A percentile compares a stretch with the other conserved stretches of the same genome.
Conservation (phyloP, 2,329 filamentous ascomycete genomes). For the Trichophyton benhamiae region DNA sequence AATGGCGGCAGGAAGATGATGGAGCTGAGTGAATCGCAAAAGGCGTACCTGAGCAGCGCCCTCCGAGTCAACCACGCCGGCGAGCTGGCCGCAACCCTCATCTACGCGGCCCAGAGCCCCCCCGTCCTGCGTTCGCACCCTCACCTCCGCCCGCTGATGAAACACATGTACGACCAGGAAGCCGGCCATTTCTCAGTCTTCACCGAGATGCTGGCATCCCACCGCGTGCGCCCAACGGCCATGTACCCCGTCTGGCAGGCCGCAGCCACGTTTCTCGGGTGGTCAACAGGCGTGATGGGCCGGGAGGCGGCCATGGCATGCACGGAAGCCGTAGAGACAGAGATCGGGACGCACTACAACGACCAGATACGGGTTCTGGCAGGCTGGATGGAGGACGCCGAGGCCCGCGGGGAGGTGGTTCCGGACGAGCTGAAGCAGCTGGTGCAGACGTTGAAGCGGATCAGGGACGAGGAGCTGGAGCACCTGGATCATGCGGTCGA, state of each 20-base stretch:
- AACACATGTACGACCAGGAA: conserved; percentile 98
- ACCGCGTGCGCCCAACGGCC: conserved; percentile 81
- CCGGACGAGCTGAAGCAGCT: conserved; percentile 65
- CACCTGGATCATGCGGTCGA: conserved; percentile 91
- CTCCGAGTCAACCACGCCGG: conserved; percentile 95
- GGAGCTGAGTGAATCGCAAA: conserved; percentile 56
- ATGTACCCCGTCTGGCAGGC: conserved; percentile 84
- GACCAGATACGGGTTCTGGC: conserved; percentile 72
- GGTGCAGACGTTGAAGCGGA: conserved; percentile 61
- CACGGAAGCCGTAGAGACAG: conserved; percentile 95
- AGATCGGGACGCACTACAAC: conserved; percentile 95
- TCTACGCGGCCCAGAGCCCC: conserved; percentile 81
- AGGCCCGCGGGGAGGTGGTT: conserved; percentile 64
- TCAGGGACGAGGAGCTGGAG: conserved; percentile 91
- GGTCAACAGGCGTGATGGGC: conserved; percentile 78
- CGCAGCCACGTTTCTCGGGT: conserved; percentile 69
- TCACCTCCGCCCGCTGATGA: conserved; percentile 79
- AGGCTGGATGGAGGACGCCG: conserved; percentile 66
- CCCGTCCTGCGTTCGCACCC: conserved; percentile 69
- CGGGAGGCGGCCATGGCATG: conserved; percentile 96
- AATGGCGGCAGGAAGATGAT: conserved; percentile 26
- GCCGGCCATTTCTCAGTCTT: conserved; percentile 76
- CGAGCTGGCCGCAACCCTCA: conserved; percentile 89
- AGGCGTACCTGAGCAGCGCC: conserved; percentile 62
- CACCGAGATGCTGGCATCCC: conserved; percentile 67